phyloP scores from a whole-genome alignment of 73 alveolate species.

The Tetrahymena elliotti region DNA sequence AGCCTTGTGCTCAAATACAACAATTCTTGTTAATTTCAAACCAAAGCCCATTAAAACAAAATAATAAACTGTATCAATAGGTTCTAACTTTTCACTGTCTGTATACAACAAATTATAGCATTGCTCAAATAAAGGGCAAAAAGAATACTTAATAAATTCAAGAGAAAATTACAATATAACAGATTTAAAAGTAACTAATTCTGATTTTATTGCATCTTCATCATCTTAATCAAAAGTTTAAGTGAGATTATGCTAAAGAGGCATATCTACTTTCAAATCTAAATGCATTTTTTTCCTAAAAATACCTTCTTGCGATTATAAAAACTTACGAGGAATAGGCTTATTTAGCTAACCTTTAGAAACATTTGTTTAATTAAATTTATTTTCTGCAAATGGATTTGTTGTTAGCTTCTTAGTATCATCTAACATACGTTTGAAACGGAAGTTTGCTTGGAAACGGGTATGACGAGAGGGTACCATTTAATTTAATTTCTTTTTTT shows the following conservation, averaged over 20 bases:
- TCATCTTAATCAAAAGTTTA: slow-evolving; percentile 6
- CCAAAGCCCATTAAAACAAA: slow-evolving; percentile 51
- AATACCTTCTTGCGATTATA: neutral
- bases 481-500: neutral
- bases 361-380: slow-evolving; percentile 7
- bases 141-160: slow-evolving; percentile 57
- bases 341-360: neutral
- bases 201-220: slow-evolving; percentile 12
- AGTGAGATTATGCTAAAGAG: slow-evolving; percentile 7
- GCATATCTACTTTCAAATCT: slow-evolving; percentile 17
- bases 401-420: neutral
- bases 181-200: slow-evolving; percentile 9
- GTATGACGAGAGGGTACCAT: slow-evolving; percentile 32
- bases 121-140: slow-evolving; percentile 47
- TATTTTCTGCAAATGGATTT: neutral
- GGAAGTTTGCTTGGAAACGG: slow-evolving; percentile 31
- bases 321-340: slow-evolving; percentile 10
- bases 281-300: neutral
- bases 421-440: slow-evolving; percentile 7
- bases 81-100: slow-evolving; percentile 45
- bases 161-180: slow-evolving; percentile 17
- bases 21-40: slow-evolving; percentile 44
- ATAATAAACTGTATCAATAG: slow-evolving; percentile 53
- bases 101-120: slow-evolving; percentile 44
- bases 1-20: neutral